Base-by-base conservation (phyloP, 176 grass and related monocot species). In the Alloteropsis semialata region DNA sequence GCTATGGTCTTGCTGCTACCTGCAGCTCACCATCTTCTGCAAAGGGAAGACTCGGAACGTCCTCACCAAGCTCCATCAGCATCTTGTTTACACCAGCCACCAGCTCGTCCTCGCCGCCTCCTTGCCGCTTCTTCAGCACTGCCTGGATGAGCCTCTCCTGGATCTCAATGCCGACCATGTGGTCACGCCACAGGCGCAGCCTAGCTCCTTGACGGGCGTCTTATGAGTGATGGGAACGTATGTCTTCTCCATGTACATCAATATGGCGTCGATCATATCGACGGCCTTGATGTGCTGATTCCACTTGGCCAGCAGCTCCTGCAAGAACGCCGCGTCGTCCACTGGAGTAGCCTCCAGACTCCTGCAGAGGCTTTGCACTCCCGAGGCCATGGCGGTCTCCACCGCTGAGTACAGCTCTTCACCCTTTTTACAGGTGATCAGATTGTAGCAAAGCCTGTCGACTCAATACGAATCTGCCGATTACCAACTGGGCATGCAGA, bases 291-390 rank as follows among this genome's bases (percentile, higher is more conserved):
- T 44, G 65, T 88, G 86, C 34, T 17, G 71, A 30, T 21, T n/a
- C 86, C 86, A 82, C 46, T 53, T 82, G 53, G 25, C 12, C 43
- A 78, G 58, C n/a, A 88, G 56, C 86, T 83, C 74, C 80, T 45
- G 53, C 27, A 82, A 49, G 74, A 77, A 82, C 9, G 54, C 28
- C 6, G 6, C 53, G 24, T 9, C 4, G 37, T 68, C 60, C 39
- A 2, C 24, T n/a, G 16, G 80, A 68, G 65, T 55, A 50, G 80
- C 73, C 21, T 30, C 51, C 44, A 83, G 58, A 28, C 42, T 53
- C 3, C 21, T 41, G 28, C 39, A 54, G 63, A 82, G 67, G 37
- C 27, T 57, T 28, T 82, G 65, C 65, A 87, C 71, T 53, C 71
- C 79, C 42, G 62, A 58, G 16, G 70, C 14, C 65, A 88, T 72